A percentile compares a stretch with the other conserved stretches of the same genome.
Conservation (phyloP, 139 green algal genomes). For the Zygnema cylindricum region DNA sequence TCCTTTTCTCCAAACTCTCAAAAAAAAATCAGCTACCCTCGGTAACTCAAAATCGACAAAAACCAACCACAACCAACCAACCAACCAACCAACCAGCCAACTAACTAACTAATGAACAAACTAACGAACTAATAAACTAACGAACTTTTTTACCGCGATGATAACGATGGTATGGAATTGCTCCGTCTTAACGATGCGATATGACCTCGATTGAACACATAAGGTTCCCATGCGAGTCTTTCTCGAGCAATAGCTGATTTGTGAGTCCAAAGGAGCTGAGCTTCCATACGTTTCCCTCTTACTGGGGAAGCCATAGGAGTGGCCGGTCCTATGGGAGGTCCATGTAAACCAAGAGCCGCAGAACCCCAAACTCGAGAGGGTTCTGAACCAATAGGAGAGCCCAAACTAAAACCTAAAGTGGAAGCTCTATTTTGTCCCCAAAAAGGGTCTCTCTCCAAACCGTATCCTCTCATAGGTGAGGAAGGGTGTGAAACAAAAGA, state of each 20-base stretch:
- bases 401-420: neutral
- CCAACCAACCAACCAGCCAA: too few species aligned
- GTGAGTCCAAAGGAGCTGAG: neutral
- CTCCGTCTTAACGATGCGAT: neutral
- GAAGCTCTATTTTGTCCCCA: neutral
- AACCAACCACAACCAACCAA: too few species aligned
- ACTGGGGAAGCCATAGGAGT: neutral
- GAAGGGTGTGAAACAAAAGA: too few species aligned
- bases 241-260: neutral
- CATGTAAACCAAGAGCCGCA: neutral
- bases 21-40: too few species aligned
- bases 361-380: neutral
- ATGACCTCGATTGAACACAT: neutral
- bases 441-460: neutral
- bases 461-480: too few species aligned
- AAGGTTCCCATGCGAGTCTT: neutral
- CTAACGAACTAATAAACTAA: too few species aligned
- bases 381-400: neutral
- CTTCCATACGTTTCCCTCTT: neutral
- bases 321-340: too few species aligned
- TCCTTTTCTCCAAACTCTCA: too few species aligned
- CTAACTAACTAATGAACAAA: too few species aligned
- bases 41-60: too few species aligned
- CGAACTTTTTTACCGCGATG: too few species aligned
- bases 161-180: neutral